Conservation (phyloP, 1,284 basidiomycete species). For the Stygiomarasmius scandens region DNA sequence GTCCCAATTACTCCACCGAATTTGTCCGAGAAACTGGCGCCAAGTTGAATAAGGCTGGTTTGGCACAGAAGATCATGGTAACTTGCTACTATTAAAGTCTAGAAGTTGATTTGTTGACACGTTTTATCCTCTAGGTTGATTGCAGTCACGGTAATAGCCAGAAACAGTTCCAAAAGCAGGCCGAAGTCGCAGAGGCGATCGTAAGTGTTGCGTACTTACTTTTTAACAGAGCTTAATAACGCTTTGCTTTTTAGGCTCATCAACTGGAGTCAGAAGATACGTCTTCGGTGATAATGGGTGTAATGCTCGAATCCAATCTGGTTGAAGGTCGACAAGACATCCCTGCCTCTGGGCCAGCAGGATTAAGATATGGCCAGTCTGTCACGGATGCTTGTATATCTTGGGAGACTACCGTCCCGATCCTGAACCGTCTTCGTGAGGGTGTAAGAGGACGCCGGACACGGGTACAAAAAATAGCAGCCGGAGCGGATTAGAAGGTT, state of each 20-base stretch:
- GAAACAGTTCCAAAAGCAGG: slow-evolving; percentile 85
- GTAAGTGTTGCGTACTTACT: slow-evolving; percentile 45
- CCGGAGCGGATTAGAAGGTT: slow-evolving; percentile 15
- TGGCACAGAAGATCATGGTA: slow-evolving; percentile 84
- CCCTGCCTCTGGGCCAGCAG: slow-evolving; percentile 73
- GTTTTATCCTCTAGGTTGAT: slow-evolving; percentile 66
- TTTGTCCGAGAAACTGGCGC: slow-evolving; percentile 77
- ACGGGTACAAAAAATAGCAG: slow-evolving; percentile 38
- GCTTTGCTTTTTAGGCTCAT: slow-evolving; percentile 59
- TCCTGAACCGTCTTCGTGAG: slow-evolving; percentile 79
- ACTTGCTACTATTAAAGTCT: too few relatives aligned
- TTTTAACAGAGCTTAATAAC: too few relatives aligned
- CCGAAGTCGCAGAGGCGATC: slow-evolving; percentile 84
- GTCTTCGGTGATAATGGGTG: slow-evolving; percentile 83
- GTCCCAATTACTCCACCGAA: slow-evolving; percentile 84
- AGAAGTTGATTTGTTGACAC: too few relatives aligned
- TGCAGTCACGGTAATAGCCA: slow-evolving; percentile 95
- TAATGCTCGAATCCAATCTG: slow-evolving; percentile 97
- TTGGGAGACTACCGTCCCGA: slow-evolving; percentile 84
- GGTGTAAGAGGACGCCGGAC: slow-evolving; percentile 79
- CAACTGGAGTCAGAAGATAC: slow-evolving; percentile 78
- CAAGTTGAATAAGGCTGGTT: slow-evolving; percentile 81
- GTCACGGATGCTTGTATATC: slow-evolving; percentile 91
- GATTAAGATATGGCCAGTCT: slow-evolving; percentile 86
- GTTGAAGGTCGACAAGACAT: slow-evolving; percentile 90